Base-by-base conservation (phyloP, 2,329 filamentous ascomycete genomes). In the Arachnopeziza araneosa region DNA sequence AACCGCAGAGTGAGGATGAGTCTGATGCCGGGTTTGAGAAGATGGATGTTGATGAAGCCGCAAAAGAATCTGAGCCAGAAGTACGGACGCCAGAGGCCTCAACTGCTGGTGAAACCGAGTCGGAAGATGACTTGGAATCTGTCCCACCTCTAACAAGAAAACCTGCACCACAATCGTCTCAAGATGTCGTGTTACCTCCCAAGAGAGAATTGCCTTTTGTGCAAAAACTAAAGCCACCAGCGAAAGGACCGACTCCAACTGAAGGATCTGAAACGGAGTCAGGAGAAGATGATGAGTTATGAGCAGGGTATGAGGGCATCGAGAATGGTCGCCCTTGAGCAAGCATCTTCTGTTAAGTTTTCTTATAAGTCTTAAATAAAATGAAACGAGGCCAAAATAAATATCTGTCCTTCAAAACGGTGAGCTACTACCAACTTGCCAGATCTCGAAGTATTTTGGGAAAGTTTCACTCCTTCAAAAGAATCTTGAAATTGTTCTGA, bases 11-110 rank as follows among this genome's bases (percentile, higher is more conserved):
- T 17, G 76, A 77, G n/a, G 75, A 74, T 12, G 36, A 44, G 17
- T 76, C 73, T 1, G 78, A 80, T 2, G 80, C 79, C 4, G 79
- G 72, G 0, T 76, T 79, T 52, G 79, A 80, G 57, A 75, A 73
- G 59, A 83, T 83, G 79, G 79, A 83, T 30, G 69, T 82, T 3
- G 80, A 82, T 61, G 51, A 6, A 23, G 32, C 21, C 1, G 30
- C 51, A 12, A 52, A 59, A 19, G 63, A 65, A 24, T 61, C 60
- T 12, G 69, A 68, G 26, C 50, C 54, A 50, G 67, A 69, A 19
- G 24, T 23, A 32, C 50, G n/a, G 36, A 64, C 64, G 23, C 60
- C 66, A 44, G 60, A 61, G 5, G 60, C 58, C 3, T 62, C 61
- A 3, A 69, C 23, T 58, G 56, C 57, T 36, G 61, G 70, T 32